phyloP scores from a whole-genome alignment of 2,329 filamentous ascomycete genomes.

The Xylaria sp. region DNA sequence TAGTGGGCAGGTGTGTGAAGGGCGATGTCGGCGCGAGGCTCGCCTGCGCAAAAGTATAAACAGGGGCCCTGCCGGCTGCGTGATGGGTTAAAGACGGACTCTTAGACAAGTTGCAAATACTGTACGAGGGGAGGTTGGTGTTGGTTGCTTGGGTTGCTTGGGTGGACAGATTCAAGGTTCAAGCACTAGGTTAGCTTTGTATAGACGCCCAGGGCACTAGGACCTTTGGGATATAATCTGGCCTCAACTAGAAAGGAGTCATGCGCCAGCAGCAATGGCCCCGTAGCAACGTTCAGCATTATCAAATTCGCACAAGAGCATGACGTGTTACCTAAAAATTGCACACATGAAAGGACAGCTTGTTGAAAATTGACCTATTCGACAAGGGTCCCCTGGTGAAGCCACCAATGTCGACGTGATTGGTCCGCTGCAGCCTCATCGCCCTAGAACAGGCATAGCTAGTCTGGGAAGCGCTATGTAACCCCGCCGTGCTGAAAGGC shows the following conservation, averaged over 20 bases:
- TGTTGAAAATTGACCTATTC: constrained; percentile 31
- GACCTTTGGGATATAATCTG: constrained; percentile 26
- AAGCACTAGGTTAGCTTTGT: constrained; percentile 14
- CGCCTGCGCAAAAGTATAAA: constrained; percentile 30
- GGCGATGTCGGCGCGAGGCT: constrained; percentile 36
- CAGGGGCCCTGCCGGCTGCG: constrained; percentile 12
- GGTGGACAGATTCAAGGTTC: background rate
- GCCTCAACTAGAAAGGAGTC: constrained; percentile 25
- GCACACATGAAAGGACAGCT: constrained; percentile 36
- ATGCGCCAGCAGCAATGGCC: constrained; percentile 19
- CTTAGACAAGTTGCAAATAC: background rate
- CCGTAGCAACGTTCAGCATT: constrained; percentile 17
- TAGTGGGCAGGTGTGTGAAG: constrained; percentile 40
- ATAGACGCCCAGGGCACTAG: constrained; percentile 2
- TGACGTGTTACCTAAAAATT: constrained; percentile 34
- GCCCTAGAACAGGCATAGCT: constrained; percentile 25
- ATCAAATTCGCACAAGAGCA: constrained; percentile 19
- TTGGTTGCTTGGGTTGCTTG: background rate
- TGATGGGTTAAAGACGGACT: background rate
- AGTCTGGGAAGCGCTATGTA: background rate
- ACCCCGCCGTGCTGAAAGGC: constrained; percentile 3
- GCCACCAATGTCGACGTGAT: constrained; percentile 39
- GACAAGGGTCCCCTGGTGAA: constrained; percentile 30
- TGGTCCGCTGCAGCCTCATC: constrained; percentile 33
- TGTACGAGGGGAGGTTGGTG: background rate